Evolutionary conservation across 768 basidiomycete genomes (phyloP).

Genomic region (Kwoniella mangroviensis): DNA sequence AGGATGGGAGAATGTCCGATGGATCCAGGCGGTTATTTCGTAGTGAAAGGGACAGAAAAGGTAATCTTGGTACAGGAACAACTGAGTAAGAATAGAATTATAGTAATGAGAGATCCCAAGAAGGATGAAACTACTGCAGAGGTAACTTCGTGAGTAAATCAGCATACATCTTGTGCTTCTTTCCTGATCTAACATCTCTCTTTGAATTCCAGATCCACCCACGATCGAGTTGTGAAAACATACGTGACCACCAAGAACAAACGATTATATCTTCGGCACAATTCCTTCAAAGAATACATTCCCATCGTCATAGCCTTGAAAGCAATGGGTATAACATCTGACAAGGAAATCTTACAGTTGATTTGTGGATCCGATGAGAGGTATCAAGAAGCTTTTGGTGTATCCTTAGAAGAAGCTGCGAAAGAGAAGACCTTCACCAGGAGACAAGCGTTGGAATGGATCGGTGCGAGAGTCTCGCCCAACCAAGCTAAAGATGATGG

Average conservation of each 20-base stretch:
- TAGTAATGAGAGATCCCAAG: constrained; percentile 88
- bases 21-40: constrained; percentile 99
- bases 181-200: constrained; percentile 55
- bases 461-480: constrained; percentile 88
- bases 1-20: constrained; percentile 95
- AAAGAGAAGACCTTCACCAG: constrained; percentile 74
- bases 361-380: constrained; percentile 89
- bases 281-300: constrained; percentile 95
- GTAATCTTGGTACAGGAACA: constrained; percentile 99
- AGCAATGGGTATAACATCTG: constrained; percentile 92
- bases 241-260: constrained; percentile 95
- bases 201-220: constrained; percentile 60
- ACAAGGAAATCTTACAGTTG: constrained; percentile 94
- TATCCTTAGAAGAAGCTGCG: constrained; percentile 92
- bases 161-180: too few species aligned
- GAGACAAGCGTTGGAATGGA: constrained; percentile 92
- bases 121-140: constrained; percentile 93
- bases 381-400: constrained; percentile 82
- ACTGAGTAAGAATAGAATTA: constrained; percentile 97
- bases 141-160: constrained; percentile 81
- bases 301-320: constrained; percentile 95
- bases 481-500: constrained; percentile 62
- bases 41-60: constrained; percentile 98
- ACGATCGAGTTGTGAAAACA: constrained; percentile 84
- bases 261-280: constrained; percentile 94